Conservation (phyloP, 805 yeast genomes). For the Metschnikowia chrysomelidarum region DNA sequence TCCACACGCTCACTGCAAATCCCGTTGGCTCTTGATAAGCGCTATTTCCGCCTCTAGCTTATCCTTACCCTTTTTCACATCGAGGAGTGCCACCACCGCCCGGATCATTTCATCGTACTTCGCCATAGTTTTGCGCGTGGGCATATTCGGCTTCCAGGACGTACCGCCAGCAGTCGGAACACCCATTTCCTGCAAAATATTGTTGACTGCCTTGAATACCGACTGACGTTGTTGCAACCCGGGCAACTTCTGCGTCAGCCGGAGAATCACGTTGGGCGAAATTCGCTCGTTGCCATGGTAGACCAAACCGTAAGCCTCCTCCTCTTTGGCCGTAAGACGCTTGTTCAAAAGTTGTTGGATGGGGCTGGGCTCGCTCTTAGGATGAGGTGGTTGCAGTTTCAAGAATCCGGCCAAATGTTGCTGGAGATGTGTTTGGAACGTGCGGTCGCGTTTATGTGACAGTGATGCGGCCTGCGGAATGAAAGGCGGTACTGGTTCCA, state of each 20-base stretch:
- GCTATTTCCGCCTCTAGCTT: conserved; percentile 75
- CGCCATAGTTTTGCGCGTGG: conserved; percentile 73
- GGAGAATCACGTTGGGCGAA: conserved; percentile 75
- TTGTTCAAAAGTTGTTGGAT: conserved; percentile 47
- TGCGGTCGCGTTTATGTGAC: conserved; percentile 39
- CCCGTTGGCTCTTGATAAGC: conserved; percentile 42
- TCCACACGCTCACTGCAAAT: conserved; percentile 17
- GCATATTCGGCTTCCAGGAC: conserved; percentile 74
- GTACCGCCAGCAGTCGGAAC: conserved; percentile 58
- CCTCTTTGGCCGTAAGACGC: conserved; percentile 70
- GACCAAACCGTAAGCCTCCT: conserved; percentile 78
- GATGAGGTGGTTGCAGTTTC: conserved; percentile 30
- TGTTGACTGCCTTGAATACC: conserved; percentile 70
- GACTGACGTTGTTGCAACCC: conserved; percentile 60
- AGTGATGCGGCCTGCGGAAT: conserved; percentile 53
- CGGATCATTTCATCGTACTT: conserved; percentile 74
- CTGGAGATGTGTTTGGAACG: conserved; percentile 46
- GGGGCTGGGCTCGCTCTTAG: conserved; percentile 37
- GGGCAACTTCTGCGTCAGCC: conserved; percentile 58
- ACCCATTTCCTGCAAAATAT: conserved; percentile 72
- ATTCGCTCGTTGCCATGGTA: conserved; percentile 69
- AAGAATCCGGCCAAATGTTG: conserved; percentile 39
- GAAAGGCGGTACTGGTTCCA: conserved; percentile 56
- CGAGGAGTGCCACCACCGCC: conserved; percentile 68
- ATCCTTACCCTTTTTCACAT: conserved; percentile 82